Evolutionary conservation across 352 stramenopile species (phyloP), one percentile per base, ranked within the genome.

Genomic region (Phytophthora syringae): DNA sequence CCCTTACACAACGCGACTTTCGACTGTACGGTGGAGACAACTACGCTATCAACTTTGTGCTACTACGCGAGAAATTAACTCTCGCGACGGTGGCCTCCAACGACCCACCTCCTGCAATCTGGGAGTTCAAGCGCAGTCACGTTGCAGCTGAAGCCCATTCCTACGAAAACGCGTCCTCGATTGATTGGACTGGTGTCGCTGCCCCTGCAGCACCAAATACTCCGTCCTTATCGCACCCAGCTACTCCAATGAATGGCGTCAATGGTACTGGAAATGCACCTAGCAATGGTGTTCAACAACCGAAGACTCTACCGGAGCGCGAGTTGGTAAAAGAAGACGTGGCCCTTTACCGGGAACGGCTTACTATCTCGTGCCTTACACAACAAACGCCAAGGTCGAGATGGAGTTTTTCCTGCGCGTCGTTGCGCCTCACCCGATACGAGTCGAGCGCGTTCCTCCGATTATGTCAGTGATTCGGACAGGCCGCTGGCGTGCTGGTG

Each of bases 351-450:
- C 88, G 0, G 78, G 82, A 42, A 76, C 64, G 15, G 62, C 75
- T 15, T 97, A 97, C 58, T 90, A 88, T 52, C 67, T 98, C 15
- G 65, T 97, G 7, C 86, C 90, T 11, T 94, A 95, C 68, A 93
- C 90, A 1, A 78, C 84, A 24, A 81, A 93, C 59, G 53, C 70
- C 27, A 92, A 89, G 55, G 88, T 94, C 37, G 90, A 97, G 45
- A 94, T 95, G 76, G 87, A 95, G 47, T 98, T 96, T 54, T 96
- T 94, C 65, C 57, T 98, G 27, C 88, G 92, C 10, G 75, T 97
- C 1, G 97, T 97, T 37, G 81, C 87, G 4, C 72, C 79, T 10
- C 88, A 86, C 21, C 81, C 89, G 5, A 36, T 97, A 16, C 65
- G 67, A 27, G 64, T 98, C 2, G 89, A 97, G 71, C 74, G 71